Evolutionary conservation across 2,329 filamentous ascomycete species (phyloP), one percentile per base, ranked within the genome.

Genomic region (Epichloe scottii): DNA sequence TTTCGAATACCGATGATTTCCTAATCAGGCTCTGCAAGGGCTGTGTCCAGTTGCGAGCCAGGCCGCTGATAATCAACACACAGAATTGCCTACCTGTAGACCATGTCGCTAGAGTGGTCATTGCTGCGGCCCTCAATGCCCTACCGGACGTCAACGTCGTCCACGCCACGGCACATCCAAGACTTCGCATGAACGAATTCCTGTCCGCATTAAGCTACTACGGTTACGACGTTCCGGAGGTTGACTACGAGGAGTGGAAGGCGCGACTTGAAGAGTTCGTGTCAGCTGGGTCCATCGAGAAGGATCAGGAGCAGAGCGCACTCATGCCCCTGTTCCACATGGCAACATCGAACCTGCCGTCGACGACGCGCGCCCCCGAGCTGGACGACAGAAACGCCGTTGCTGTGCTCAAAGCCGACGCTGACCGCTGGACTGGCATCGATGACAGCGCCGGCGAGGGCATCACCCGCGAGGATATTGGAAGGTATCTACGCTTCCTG

Each of bases 31-130:
- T 96, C 69, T 71, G 84, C 51, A 95, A 96, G 71, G 90, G 89
- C 52, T 95, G 89, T 60, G 73, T 95, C 48, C 90, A 97, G 67
- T 74, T 96, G 3, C 71, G 71, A 2, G 74, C 76, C 3, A 77
- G 88, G 0, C 91, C 90, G 1, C 76, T 79, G 57, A 94, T 96
- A 58, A 68, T 75, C 64, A 97, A 95, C 71, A 87, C 88, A 0
- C 81, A 96, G 66, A 97, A 96, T 71, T 81, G 84, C 66, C 86
- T 95, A 0, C 90, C 91, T 0, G 89, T 95, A 26, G 81, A 82
- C 55, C 88, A 95, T 57, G 89, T 96, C 37, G 79, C 84, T 1
- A 76, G 80, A n/a, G 79, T 95, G 7, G 85, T 95, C 26, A 81
- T 89, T 17, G 87, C 89, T 0, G 74, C 84, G 5, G 48, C 81